Evolutionary conservation across 345 rosid genomes (phyloP), one percentile per base, ranked within the genome.

Genomic region (Arabis hirsuta): DNA sequence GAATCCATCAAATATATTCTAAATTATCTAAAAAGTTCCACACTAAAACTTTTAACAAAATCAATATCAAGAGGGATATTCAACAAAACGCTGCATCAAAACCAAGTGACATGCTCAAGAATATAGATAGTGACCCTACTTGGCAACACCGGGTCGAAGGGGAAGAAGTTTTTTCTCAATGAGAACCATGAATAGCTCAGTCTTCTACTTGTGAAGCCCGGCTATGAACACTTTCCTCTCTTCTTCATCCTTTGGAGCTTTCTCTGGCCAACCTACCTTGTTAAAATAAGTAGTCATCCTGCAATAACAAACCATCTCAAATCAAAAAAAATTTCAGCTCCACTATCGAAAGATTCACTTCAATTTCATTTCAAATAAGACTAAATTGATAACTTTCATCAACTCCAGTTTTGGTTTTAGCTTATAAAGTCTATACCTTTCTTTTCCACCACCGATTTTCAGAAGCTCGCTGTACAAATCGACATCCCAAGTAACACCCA

Each of bases 201-300:
- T 94, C 78, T 89, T 94, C 55, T 87, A 72, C 77, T 88, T 91
- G 76, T 95, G 99, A 73, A 95, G 96, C 3, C 87, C 82, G 76
- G 91, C 97, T 72, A 95, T 82, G 85, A 89, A 95, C 65, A 67
- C 82, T 79, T 95, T 95, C 70, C 96, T 88, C 76, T 88, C 97
- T 67, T 74, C 90, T 82, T 94, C 98, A 78, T 71, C 78, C 63
- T 88, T 88, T 6, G 98, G 95, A 76, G 93, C 91, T 27, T 88
- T 94, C 54, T 89, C 97, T 43, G 96, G 97, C 97, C 97, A 94
- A 9, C 90, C 86, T 3, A 87, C 85, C 76, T 85, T 84, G 83
- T 89, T 90, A 79, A 89, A 91, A 83, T 94, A 91, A 41, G 97
- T 93, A 38, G 96, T 91, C 98, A 89, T 91, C 88, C 98, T 91